Base-by-base conservation (phyloP, 768 basidiomycete genomes). In the Phlebiopsis flavidoalba region DNA sequence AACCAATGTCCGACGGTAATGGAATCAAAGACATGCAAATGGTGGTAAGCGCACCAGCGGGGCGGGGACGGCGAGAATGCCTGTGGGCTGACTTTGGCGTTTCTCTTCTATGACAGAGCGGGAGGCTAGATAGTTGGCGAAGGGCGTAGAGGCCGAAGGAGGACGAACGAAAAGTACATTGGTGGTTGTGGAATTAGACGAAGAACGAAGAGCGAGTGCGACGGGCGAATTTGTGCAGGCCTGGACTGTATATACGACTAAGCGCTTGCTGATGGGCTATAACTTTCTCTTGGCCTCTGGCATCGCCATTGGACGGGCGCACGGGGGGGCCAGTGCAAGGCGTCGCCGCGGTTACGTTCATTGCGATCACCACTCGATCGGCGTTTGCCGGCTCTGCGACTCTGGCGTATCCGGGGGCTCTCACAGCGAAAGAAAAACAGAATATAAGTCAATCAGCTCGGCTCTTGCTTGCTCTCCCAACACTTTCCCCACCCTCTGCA, bases 61-160 rank as follows among this genome's bases (percentile, higher is more conserved):
- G 26, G n/a, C n/a, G 3, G 26, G 26, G 26, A 31, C 26, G 40
- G 40, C 10, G 40, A 10, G 26, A 3, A 43, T 43, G 17, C 12
- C 3, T 43, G n/a, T 43, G 15, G 31, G 64, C 77, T 31, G 68
- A 84, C 81, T 60, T 71, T 80, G 79, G 58, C 82, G 79, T 61
- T 74, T 72, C 59, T 80, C 66, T 60, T 58, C 79, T 22, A 70
- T 72, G 21, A 73, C 64, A 47, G 71, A 68, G 49, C 73, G 69
- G 43, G 76, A 70, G 53, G 74, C 66, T n/a, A 49, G 75, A 65
- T 52, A 80, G n/a, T n/a, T 60, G 66, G 80, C 64, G 50, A 73
- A n/a, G 70, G 66, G 80, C 64, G 50, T 73, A 70, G 61, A 75
- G 67, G 51, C 63, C 37, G 56, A 53, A 60, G 57, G n/a, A 46